phyloP scores from a whole-genome alignment of 495 filamentous ascomycete species.

The Podospora anserina region DNA sequence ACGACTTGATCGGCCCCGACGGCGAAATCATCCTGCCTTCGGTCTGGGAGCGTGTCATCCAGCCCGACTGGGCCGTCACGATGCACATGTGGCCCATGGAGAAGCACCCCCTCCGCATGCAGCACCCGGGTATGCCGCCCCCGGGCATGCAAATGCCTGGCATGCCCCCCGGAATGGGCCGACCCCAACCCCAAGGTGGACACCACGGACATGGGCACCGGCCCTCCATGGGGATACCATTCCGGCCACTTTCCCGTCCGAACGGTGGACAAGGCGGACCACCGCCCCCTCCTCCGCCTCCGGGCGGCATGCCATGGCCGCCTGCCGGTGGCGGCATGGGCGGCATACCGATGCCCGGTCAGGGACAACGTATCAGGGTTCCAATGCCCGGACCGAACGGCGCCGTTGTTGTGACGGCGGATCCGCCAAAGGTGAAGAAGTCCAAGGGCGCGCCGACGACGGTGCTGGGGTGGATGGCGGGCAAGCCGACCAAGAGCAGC shows the following conservation, averaged over 20 bases:
- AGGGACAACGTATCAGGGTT: not conserved
- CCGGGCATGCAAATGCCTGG: constrained; percentile 15
- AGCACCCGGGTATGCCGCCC: constrained; percentile 18
- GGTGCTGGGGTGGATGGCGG: constrained; percentile 42
- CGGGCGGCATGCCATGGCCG: constrained; percentile 1
- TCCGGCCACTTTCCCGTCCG: constrained; percentile 7
- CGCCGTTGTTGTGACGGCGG: constrained; percentile 9
- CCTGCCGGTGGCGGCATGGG: constrained; percentile 2
- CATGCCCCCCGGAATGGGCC: constrained; percentile 1
- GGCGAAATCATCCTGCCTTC: constrained; percentile 85
- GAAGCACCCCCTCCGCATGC: constrained; percentile 28
- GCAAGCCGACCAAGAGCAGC: constrained; percentile 33
- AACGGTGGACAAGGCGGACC: constrained; percentile 20
- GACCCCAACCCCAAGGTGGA: constrained; percentile 1
- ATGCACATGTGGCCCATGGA: constrained; percentile 98
- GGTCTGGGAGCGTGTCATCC: constrained; percentile 80
- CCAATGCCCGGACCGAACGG: constrained; percentile 3
- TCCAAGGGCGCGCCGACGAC: constrained; percentile 1
- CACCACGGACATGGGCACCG: constrained; percentile 1
- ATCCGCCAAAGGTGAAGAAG: constrained; percentile 4
- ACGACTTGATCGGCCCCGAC: constrained; percentile 78
- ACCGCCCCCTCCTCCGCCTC: constrained; percentile 23
- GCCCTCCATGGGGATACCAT: not conserved
- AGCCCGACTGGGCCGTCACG: constrained; percentile 84
- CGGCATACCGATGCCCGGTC: constrained; percentile 4